Evolutionary conservation across 225 moss, liverwort and hornwort species (phyloP).

Genomic region (Marchantia paleacea): DNA sequence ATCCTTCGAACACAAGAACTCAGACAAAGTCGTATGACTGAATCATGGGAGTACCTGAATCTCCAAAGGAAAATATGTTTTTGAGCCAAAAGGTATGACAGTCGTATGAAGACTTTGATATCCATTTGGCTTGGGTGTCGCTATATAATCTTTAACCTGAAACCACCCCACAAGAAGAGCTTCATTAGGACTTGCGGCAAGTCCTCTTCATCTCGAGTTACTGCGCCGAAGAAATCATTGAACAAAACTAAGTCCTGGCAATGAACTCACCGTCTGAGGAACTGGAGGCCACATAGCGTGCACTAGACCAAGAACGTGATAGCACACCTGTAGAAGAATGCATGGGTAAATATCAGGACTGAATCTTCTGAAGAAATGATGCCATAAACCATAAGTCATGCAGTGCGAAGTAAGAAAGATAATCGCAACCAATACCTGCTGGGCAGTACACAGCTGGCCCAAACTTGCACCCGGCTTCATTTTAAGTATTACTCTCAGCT

Average conservation of each 20-base stretch:
- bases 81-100: conserved; percentile 94
- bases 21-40: neutral
- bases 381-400: neutral
- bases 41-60: conserved; percentile 61
- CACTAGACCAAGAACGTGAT: conserved; percentile 93
- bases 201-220: neutral
- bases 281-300: conserved; percentile 99
- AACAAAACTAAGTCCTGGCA: neutral
- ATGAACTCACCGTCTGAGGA: conserved; percentile 74
- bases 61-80: conserved; percentile 86
- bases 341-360: neutral
- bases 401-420: neutral
- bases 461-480: conserved; percentile 79
- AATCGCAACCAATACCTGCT: conserved; percentile 58
- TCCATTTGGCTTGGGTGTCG: conserved; percentile 99
- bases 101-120: conserved; percentile 98
- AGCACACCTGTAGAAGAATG: conserved; percentile 69
- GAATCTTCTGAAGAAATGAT: no score
- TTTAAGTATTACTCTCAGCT: conserved; percentile 88
- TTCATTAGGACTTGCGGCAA: neutral
- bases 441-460: conserved; percentile 78
- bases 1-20: neutral
- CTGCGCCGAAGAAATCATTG: neutral
- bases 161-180: neutral
- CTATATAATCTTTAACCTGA: conserved; percentile 98